Evolutionary conservation across 208 protist genomes (phyloP).

Genomic region (Acanthamoeba rhysodes): DNA sequence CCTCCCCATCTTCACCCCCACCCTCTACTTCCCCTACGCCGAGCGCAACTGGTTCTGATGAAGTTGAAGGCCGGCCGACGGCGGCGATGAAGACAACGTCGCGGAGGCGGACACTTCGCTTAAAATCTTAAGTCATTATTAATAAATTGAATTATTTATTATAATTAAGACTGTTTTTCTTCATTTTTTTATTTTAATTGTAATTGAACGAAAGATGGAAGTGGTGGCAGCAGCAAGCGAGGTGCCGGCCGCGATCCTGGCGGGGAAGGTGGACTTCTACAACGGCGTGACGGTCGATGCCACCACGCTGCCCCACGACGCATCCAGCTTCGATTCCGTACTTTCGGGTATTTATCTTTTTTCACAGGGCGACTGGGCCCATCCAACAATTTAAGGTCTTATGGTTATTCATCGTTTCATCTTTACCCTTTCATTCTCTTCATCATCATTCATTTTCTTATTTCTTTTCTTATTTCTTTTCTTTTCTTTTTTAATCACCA

Average conservation of each 20-base stretch:
- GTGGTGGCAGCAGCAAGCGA: too few relatives aligned
- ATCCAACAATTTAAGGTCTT: too few relatives aligned
- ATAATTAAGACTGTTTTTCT: too few relatives aligned
- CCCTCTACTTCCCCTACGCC: constrained; percentile 51
- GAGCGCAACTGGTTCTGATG: constrained; percentile 5
- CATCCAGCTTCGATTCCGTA: background rate
- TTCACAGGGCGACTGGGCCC: too few relatives aligned
- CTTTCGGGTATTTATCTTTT: background rate
- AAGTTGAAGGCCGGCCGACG: too few relatives aligned
- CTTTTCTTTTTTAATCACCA: background rate
- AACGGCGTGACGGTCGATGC: constrained; percentile 47
- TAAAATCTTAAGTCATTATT: too few relatives aligned
- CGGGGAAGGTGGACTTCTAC: constrained; percentile 66
- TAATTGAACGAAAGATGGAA: too few relatives aligned
- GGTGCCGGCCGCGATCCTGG: background rate
- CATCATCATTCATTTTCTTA: background rate
- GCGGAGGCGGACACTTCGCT: background rate
- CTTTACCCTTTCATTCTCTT: too few relatives aligned
- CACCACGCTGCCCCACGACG: background rate
- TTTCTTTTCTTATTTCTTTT: background rate
- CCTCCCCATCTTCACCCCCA: constrained; percentile 17
- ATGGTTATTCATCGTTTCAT: too few relatives aligned
- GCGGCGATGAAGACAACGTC: too few relatives aligned
- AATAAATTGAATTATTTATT: too few relatives aligned
- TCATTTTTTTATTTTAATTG: too few relatives aligned